Evolutionary conservation across 768 basidiomycete genomes (phyloP).

Genomic region (Tubosaeta brunneosetosa): DNA sequence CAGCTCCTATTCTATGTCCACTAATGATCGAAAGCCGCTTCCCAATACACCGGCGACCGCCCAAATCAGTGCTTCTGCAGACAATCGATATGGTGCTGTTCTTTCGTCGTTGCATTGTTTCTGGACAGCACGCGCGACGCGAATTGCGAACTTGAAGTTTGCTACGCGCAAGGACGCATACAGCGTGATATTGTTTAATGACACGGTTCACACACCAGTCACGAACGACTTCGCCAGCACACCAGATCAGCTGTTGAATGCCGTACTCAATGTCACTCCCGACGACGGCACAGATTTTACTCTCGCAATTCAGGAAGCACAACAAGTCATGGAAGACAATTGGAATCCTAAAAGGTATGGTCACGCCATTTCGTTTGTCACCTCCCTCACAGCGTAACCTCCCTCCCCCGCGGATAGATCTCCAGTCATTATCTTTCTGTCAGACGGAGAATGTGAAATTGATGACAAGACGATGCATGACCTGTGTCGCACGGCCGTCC

Average conservation of each 20-base stretch:
- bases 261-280: constrained; percentile 31
- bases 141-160: constrained; percentile 22
- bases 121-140: constrained; percentile 46
- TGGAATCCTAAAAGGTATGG: constrained; percentile 50
- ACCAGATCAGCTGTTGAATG: constrained; percentile 41
- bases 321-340: constrained; percentile 36
- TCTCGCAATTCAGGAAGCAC: constrained; percentile 35
- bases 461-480: constrained; percentile 36
- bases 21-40: constrained; percentile 40
- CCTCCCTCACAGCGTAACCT: too few relatives aligned
- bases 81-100: constrained; percentile 57
- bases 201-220: constrained; percentile 19
- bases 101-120: constrained; percentile 52
- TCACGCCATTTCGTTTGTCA: too few relatives aligned
- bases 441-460: constrained; percentile 45
- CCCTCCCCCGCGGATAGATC: constrained; percentile 1
- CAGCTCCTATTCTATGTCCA: constrained; percentile 51
- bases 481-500: neutral
- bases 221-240: constrained; percentile 45
- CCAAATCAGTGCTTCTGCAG: constrained; percentile 32
- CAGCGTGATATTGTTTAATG: constrained; percentile 47
- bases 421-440: constrained; percentile 38
- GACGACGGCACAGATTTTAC: constrained; percentile 42
- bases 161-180: constrained; percentile 48
- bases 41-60: constrained; percentile 37